Evolutionary conservation across 1,139 yeast genomes (phyloP).

Genomic region (Hansenula sp.): DNA sequence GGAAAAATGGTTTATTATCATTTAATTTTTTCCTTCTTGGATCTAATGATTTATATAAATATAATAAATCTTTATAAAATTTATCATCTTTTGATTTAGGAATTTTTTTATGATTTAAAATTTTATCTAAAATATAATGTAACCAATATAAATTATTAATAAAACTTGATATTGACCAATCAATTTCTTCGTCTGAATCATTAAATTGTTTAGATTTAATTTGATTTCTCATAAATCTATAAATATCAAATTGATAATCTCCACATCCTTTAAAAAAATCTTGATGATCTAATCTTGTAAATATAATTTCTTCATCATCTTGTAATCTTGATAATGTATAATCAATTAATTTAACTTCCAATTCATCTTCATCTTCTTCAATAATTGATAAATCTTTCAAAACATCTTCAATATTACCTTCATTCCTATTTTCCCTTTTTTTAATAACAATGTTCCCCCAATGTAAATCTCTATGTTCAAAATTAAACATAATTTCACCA

Average conservation of each 20-base stretch:
- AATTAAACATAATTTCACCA: conserved; percentile 46
- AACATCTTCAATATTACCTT: conserved; percentile 9
- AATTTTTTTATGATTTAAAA: conserved; percentile 26
- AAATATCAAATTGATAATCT: conserved; percentile 49
- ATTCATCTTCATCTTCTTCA: conserved; percentile 2
- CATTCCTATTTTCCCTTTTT: background rate
- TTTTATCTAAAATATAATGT: conserved; percentile 33
- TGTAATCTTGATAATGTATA: conserved; percentile 49
- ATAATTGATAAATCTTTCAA: conserved; percentile 23
- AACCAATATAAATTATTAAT: conserved; percentile 40
- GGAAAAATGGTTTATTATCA: background rate
- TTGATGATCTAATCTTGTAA: conserved; percentile 45
- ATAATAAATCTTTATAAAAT: conserved; percentile 10
- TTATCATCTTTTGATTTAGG: conserved; percentile 3
- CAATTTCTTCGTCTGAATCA: conserved; percentile 12
- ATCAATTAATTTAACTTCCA: conserved; percentile 50
- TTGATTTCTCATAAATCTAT: conserved; percentile 39
- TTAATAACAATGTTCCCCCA: conserved; percentile 51
- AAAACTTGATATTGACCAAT: conserved; percentile 34
- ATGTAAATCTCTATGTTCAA: conserved; percentile 67
- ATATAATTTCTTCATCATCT: conserved; percentile 24
- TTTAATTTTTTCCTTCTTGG: conserved; percentile 18
- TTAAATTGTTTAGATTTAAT: conserved; percentile 9
- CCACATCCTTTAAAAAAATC: conserved; percentile 46
- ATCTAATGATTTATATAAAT: conserved; percentile 17